Evolutionary conservation across 1,139 yeast genomes (phyloP), one percentile per base, ranked within the genome.

Genomic region (Pichia sp.): DNA sequence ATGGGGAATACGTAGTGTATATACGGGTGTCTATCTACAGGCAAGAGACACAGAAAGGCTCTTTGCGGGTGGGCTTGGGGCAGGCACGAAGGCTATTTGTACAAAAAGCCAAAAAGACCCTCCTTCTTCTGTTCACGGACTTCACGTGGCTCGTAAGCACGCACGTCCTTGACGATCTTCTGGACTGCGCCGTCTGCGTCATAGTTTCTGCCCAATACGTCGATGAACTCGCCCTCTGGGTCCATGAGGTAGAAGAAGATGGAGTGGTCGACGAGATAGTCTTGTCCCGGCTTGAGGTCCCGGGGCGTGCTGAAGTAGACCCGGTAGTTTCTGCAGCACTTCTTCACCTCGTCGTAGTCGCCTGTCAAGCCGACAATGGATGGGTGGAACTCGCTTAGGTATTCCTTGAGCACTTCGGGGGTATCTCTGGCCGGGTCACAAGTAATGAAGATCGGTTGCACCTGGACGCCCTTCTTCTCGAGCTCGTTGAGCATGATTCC

Each of bases 241-340:
- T 93, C 98, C 96, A 93, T 90, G 63, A 93, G 76, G 68, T 93
- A 93, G 72, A 90, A 92, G 80, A 92, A 93, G 57, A 93, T 92
- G 7, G 97, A 90, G 71, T 93, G 99, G 69, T 93, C 99, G 19
- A 93, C 99, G 61, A 93, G 79, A 68, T 93, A 93, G 64, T 93
- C 97, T 71, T 93, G 96, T 34, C 97, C 98, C 0, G 96, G 93
- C 69, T 90, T 88, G 51, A 90, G 86, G 67, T 90, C 82, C 41
- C 95, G 90, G 2, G 99, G 99, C 1, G 99, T 93, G 10, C 97
- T 89, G 70, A 93, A 93, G 71, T 92, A 93, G 7, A 93, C 99
- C 62, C 98, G 80, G 73, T 83, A 93, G 62, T 84, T 82, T 70
- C 89, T 90, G 75, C 99, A 93, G 52, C 85, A 80, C 60, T 81